Evolutionary conservation across 257 asterid genomes (phyloP).

Genomic region (Gentiana macrophylla): DNA sequence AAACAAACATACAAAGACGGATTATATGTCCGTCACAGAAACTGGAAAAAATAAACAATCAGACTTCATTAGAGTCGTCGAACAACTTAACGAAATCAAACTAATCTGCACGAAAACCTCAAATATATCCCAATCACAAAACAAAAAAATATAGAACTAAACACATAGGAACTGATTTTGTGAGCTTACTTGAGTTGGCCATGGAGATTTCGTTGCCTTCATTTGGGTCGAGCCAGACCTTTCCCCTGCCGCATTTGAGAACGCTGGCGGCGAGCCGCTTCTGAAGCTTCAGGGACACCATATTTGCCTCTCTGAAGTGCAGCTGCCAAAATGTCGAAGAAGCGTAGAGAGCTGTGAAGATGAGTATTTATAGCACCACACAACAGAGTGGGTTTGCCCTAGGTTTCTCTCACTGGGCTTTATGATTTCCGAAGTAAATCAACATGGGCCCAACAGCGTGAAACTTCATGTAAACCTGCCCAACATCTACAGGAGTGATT

Average conservation of each 20-base stretch:
- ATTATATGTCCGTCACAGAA: no score
- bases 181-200: conserved; percentile 76
- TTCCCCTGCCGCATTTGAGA: conserved; percentile 85
- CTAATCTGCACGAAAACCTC: no score
- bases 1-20: no score
- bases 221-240: conserved; percentile 92
- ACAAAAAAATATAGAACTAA: no score
- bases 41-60: no score
- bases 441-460: no score
- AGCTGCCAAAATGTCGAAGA: background rate
- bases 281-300: conserved; percentile 88
- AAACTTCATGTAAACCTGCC: no score
- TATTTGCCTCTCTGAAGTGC: conserved; percentile 5
- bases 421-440: no score
- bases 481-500: no score
- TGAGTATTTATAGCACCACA: background rate
- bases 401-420: conserved; percentile 1
- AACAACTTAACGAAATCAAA: no score
- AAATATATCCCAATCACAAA: no score
- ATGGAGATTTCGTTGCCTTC: conserved; percentile 75
- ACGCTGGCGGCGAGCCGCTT: conserved; percentile 93
- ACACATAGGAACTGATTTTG: background rate
- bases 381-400: background rate
- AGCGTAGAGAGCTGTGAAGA: background rate
- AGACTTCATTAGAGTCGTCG: no score